Conservation (phyloP, 2,329 filamentous ascomycete genomes). For the Aspergillus calidoustus region DNA sequence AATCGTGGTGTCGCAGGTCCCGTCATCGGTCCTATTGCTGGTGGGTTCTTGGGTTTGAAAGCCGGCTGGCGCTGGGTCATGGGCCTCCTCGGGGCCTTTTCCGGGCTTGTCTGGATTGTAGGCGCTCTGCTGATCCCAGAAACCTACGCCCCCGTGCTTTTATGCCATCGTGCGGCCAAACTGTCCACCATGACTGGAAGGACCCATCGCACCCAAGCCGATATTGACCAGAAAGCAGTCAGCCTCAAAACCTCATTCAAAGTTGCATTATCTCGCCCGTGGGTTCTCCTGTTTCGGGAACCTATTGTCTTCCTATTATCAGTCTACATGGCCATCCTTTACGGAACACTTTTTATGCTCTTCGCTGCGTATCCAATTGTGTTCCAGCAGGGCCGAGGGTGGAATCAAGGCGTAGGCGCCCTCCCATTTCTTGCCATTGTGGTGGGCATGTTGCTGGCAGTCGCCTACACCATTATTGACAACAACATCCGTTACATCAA, state of each 20-base stretch:
- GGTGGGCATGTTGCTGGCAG: background rate
- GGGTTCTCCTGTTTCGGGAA: too few relatives aligned
- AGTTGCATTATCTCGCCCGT: too few relatives aligned
- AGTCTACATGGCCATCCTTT: too few relatives aligned
- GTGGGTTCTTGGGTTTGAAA: constrained; percentile 36
- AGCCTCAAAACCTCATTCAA: too few relatives aligned
- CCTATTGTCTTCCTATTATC: too few relatives aligned
- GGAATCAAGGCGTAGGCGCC: background rate
- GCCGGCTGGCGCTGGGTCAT: constrained; percentile 38
- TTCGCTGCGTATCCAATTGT: background rate
- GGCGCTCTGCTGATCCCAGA: constrained; percentile 31
- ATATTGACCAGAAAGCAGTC: too few relatives aligned
- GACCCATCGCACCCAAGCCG: too few relatives aligned
- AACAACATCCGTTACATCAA: background rate
- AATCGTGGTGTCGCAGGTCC: background rate
- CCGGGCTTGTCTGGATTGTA: constrained; percentile 35
- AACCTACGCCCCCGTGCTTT: constrained; percentile 37
- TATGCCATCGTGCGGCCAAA: constrained; percentile 32
- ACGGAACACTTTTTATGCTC: too few relatives aligned
- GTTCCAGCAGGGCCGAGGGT: background rate
- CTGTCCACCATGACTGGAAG: background rate
- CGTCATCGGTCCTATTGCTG: constrained; percentile 33
- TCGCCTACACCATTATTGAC: background rate
- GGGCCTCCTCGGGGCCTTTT: constrained; percentile 34
- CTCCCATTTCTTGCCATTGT: background rate